These are phyloP conservation scores for Quambalaria eucalypti DNA, from an alignment of 1,284 basidiomycete species.

Conservation along the genomic window DNA sequence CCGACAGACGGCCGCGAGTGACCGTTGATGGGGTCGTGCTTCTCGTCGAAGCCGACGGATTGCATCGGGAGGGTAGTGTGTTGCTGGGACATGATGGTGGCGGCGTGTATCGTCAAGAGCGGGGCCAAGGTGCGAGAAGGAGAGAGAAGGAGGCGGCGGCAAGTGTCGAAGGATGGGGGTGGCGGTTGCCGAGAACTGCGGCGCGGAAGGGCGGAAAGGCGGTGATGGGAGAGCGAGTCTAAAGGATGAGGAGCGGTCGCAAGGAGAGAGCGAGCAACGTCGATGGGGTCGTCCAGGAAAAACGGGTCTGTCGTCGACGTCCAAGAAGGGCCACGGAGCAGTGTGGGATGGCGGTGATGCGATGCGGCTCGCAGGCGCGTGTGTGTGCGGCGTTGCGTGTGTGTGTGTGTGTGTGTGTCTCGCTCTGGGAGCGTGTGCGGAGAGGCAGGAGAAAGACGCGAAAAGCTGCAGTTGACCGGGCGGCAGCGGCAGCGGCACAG, in stretches of 20 bases:
- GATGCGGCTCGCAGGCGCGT: neutral
- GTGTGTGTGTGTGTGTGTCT: neutral
- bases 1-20: slow-evolving; percentile 29
- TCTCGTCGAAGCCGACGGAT: slow-evolving; percentile 33
- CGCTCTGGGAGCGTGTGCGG: neutral
- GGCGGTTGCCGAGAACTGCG: neutral
- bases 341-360: neutral
- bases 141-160: neutral
- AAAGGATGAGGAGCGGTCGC: neutral
- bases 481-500: no score
- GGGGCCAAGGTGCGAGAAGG: neutral
- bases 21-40: slow-evolving; percentile 40
- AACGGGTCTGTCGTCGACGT: no score
- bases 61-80: slow-evolving; percentile 38
- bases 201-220: neutral
- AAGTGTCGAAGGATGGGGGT: neutral
- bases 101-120: neutral
- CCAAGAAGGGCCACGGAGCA: no score
- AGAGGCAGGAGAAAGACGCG: neutral
- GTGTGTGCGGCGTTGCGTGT: neutral
- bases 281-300: no score
- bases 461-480: neutral
- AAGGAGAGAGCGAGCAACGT: neutral
- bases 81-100: slow-evolving; percentile 12
- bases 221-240: neutral